Base-by-base conservation (phyloP, 129 eudicot genomes). In the Lactuca sativa region DNA sequence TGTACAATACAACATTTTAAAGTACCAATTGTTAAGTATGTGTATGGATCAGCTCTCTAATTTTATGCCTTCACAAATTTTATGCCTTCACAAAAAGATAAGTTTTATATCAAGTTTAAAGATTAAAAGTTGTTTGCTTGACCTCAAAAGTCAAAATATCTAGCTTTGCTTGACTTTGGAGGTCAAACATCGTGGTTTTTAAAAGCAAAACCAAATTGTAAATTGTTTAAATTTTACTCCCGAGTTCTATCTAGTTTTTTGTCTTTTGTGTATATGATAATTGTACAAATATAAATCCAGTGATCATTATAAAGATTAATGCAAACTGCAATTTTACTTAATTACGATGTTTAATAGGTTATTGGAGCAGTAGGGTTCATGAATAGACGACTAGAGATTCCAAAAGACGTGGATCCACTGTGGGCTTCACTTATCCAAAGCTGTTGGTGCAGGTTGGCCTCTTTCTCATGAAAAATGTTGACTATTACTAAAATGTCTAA, bases 331-430 rank as follows among this genome's bases (percentile, higher is more conserved):
- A 68, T 32, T 31, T 67, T 36, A 2, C 30, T 6, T 36, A 2
- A 25, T 6, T 15, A 31, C 25, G 62, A 74, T 74, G 44, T 17
- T 57, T 82, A 33, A 33, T 75, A 91, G 97, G 93, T 88, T 56
- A 83, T 88, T 55, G 97, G 88, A 71, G 88, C 96, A 0, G 97
- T 91, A 62, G 96, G 96, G 40, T 91, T 88, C 74, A 91, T 86
- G 96, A 76, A 88, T 71, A 86, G 81, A 70, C 83, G 85, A 52
- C 78, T 91, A 51, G 93, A 91, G 75, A 83, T 88, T 40, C 96
- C 96, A 16, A 66, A 82, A 58, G 88, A 88, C 48, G 83, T 88
- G 58, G 97, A 91, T 73, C 82, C 90, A 48, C 72, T 72, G 48
- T 91, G 97, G 97, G 82, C 71, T 66, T 76, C 87, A n/a, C 78